phyloP scores from a whole-genome alignment of 345 rosid species.

The Camelina hispida region DNA sequence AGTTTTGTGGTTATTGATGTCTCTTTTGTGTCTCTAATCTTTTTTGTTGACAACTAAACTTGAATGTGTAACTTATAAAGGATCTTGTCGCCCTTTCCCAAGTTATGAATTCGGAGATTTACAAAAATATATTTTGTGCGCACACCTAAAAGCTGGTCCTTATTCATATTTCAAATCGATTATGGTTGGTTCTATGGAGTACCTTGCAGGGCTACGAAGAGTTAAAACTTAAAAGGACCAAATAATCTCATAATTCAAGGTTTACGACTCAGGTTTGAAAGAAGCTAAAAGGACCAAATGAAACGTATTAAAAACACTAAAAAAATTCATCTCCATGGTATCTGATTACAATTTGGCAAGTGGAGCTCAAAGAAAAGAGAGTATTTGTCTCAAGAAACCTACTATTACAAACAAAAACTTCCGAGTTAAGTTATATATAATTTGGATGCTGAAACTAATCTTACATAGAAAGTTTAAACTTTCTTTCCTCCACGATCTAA shows the following conservation, averaged over 20 bases:
- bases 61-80: conserved; percentile 25
- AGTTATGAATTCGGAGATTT: conserved; percentile 26
- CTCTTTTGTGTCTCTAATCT: conserved; percentile 10
- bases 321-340: conserved; percentile 5
- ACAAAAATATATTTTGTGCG: neutral
- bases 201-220: neutral
- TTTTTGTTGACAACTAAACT: conserved; percentile 21
- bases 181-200: neutral
- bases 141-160: neutral
- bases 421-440: neutral
- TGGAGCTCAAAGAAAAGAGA: conserved; percentile 10
- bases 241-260: neutral
- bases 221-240: neutral
- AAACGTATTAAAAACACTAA: neutral
- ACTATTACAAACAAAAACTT: conserved; percentile 1
- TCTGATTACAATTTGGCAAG: conserved; percentile 30
- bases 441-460: conserved; percentile 16
- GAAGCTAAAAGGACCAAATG: neutral
- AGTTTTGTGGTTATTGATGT: conserved; percentile 28
- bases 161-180: neutral
- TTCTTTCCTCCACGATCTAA: conserved; percentile 4
- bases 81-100: conserved; percentile 15
- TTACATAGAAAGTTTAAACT: neutral
- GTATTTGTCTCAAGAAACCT: conserved; percentile 5
- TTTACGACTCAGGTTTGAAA: neutral